phyloP scores from a whole-genome alignment of 768 basidiomycete species.

The Porphyrellus cyaneotinctus region DNA sequence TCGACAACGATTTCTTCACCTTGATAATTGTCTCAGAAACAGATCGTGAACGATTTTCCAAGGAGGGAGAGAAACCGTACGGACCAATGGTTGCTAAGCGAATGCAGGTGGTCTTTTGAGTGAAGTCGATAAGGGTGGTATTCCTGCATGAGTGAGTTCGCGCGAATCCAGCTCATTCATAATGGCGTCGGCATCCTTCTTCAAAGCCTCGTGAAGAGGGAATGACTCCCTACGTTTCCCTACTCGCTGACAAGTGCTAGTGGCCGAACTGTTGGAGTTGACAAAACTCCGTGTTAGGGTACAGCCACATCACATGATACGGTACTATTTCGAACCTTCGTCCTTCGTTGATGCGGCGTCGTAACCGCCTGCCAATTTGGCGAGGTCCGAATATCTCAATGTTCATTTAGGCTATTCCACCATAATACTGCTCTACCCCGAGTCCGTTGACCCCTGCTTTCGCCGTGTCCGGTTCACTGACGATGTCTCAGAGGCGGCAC shows the following conservation, averaged over 20 bases:
- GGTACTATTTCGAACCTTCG: too few species aligned
- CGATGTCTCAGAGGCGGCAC: too few species aligned
- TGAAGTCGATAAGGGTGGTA: constrained; percentile 39
- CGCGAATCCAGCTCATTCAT: constrained; percentile 58
- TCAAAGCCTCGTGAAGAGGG: constrained; percentile 44
- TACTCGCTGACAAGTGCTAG: too few species aligned
- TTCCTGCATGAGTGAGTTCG: constrained; percentile 56
- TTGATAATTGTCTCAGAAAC: constrained; percentile 64
- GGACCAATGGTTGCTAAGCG: constrained; percentile 64
- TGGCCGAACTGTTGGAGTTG: too few species aligned
- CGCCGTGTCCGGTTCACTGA: too few species aligned
- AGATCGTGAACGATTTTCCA: not conserved
- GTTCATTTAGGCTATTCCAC: not conserved
- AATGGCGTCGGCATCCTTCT: constrained; percentile 49
- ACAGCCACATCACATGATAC: too few species aligned
- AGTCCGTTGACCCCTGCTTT: too few species aligned
- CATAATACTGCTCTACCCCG: not conserved
- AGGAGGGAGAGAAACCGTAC: constrained; percentile 2
- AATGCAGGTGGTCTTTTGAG: constrained; percentile 43
- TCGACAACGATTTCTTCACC: constrained; percentile 77
- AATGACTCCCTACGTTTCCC: too few species aligned
- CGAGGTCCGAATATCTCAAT: too few species aligned
- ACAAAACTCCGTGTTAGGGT: too few species aligned
- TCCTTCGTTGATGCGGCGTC: too few species aligned
- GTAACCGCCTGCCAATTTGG: too few species aligned